Base-by-base conservation (phyloP, 345 rosid genomes). In the Eucalyptus curtisii region DNA sequence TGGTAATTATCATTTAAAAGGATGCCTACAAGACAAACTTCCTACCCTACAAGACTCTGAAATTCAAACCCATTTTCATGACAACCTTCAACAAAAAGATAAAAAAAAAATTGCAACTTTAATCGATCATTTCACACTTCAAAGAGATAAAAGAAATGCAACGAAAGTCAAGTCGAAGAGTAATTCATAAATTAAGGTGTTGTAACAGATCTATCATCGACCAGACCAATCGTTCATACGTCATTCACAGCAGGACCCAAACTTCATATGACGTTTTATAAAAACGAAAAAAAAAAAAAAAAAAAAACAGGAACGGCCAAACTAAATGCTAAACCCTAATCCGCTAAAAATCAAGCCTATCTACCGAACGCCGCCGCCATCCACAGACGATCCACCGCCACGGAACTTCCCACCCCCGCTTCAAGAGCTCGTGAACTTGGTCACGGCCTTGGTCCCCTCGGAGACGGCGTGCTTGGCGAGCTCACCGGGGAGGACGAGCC, bases 401-500 rank as follows among this genome's bases (percentile, higher is more conserved):
- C 7, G 13, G 9, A 85, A 15, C 40, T 25, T 16, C 16, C 40
- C 30, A 76, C 11, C 81, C 7, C 22, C 44, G 81, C 81, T 92
- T 87, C 66, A 96, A 92, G 96, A 92, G 71, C 96, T 95, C 6
- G 97, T 95, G 25, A 95, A 95, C 92, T 95, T 95, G 19, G 95
- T 94, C 19, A 95, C 97, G 4, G 96, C 97, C 92, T 95, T 95
- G 5, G 97, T 95, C 2, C 97, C 97, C 90, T 95, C 97, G 7
- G 97, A 95, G 3, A 95, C 97, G 24, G 98, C 98, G 45, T 95
- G 97, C 91, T 95, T 95, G 8, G 98, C 97, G 19, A 95, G 92
- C 86, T 95, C 98, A 7, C 96, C 97, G 7, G 95, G 96, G 17
- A 95, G 92, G 5, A 95, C 98, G 15, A 95, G 93, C 10, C 95